These are phyloP conservation scores for Monosporascus sp. DNA, from an alignment of 2,329 filamentous ascomycete species.

Conservation along the genomic window DNA sequence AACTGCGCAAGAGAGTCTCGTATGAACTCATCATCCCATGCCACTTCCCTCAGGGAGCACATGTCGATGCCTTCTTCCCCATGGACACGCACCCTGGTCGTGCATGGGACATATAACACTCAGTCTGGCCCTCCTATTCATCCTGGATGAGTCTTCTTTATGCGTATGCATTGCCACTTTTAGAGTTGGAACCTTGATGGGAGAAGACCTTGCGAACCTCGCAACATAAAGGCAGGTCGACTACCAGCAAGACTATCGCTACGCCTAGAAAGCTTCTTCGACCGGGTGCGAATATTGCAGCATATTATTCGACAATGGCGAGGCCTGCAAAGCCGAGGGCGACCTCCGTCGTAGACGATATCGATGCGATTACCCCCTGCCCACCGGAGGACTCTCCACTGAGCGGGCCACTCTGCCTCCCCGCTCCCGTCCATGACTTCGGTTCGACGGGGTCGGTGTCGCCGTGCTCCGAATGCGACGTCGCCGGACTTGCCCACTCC, in stretches of 20 bases:
- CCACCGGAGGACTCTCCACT: slow-evolving; percentile 8
- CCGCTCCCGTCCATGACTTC: slow-evolving; percentile 9
- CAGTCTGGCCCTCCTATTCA: background rate
- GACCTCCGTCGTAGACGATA: slow-evolving; percentile 19
- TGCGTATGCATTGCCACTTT: no score
- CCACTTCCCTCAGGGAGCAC: background rate
- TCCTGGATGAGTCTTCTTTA: no score
- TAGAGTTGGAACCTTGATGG: no score
- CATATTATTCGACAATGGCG: slow-evolving; percentile 4
- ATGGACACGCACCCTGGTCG: no score
- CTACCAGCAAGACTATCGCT: no score
- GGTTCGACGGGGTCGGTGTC: slow-evolving; percentile 18
- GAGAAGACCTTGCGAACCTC: no score
- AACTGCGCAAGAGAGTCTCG: background rate
- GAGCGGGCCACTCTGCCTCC: background rate
- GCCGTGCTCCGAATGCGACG: slow-evolving; percentile 16
- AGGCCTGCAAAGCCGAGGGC: slow-evolving; percentile 5
- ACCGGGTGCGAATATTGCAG: background rate
- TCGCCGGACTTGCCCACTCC: slow-evolving; percentile 5
- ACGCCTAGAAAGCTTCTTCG: background rate
- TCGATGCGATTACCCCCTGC: slow-evolving; percentile 30
- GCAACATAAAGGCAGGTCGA: no score
- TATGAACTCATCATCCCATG: background rate
- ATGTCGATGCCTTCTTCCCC: background rate
- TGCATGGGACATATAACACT: background rate